These are phyloP conservation scores for Ogataea henricii DNA, from an alignment of 805 yeast species.

Conservation along the genomic window DNA sequence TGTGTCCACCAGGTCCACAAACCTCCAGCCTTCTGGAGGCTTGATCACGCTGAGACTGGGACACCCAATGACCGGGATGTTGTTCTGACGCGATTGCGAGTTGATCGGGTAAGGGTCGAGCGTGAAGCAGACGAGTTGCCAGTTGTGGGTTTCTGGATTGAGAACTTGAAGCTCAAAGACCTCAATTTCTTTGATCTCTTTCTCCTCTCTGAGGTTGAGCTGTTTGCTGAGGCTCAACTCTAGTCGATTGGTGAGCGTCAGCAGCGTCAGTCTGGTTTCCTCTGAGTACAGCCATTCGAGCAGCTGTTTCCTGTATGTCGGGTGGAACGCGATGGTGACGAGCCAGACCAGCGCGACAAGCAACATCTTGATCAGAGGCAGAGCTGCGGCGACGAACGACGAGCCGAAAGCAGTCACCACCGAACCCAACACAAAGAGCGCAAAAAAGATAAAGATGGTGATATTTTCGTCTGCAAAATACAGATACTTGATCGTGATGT, in stretches of 20 bases:
- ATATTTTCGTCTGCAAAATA: conserved; percentile 64
- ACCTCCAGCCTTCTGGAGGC: conserved; percentile 66
- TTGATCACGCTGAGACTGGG: conserved; percentile 41
- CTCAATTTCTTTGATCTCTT: conserved; percentile 55
- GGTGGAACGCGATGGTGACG: conserved; percentile 48
- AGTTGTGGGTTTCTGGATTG: conserved; percentile 49
- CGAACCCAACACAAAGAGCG: conserved; percentile 20
- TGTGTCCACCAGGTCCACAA: conserved; percentile 26
- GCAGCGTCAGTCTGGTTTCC: conserved; percentile 56
- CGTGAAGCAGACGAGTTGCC: conserved; percentile 66
- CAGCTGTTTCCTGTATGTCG: conserved; percentile 48
- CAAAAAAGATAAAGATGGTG: conserved; percentile 53
- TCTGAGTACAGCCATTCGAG: conserved; percentile 57
- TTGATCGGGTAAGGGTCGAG: conserved; percentile 55
- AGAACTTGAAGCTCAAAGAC: conserved; percentile 67
- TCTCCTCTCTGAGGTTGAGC: conserved; percentile 39
- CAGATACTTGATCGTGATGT: conserved; percentile 55
- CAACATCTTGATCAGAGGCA: conserved; percentile 34
- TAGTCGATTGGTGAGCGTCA: conserved; percentile 49
- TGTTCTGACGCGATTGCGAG: conserved; percentile 40
- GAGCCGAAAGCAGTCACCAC: conserved; percentile 33
- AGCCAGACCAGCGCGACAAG: conserved; percentile 53
- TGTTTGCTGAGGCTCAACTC: conserved; percentile 47
- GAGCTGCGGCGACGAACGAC: conserved; percentile 15
- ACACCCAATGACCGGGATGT: conserved; percentile 31